Base-by-base conservation (phyloP, 106 monocot genomes). In the Amphibolis antarctica region DNA sequence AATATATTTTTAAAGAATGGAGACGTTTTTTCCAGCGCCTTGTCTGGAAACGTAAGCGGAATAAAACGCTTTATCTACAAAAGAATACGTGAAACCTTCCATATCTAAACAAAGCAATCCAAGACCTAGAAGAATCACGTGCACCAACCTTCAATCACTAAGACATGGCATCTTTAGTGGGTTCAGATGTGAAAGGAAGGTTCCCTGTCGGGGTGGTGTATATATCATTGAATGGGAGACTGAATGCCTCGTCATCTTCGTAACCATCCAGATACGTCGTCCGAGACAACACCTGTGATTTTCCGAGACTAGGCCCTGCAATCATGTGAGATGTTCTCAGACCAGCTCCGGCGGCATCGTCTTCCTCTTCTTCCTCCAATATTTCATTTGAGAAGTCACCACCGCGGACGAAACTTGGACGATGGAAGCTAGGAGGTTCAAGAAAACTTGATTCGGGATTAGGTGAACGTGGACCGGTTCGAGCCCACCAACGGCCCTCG, bases 401-500 rank as follows among this genome's bases (percentile, higher is more conserved):
- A 57, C 17, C 14, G 27, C 17, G 12, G 6, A 15, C 28, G 29
- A 57, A 57, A 17, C 28, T 57, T 28, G 1, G 57, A 28, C 43
- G 60, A 12, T 43, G 20, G 49, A 74, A 82, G 22, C 4, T 19
- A 1, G 85, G 81, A 14, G 89, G 92, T 57, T 92, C 87, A 24
- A 75, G 48, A 44, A 92, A 92, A 65, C 87, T 92, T 11, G 64
- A 68, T 42, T 68, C 63, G 0, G 21, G 58, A 1, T 42, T 66
- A 15, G 71, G 19, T 1, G 71, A 24, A 12, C 52, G 42, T 24
- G 36, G 71, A 0, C 17, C 12, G 1, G 69, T 0, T 20, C 85
- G 74, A 11, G 49, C 64, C 91, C 91, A 98, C 91, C 91, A 88
- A 11, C 64, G 65, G 66, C 63, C 63, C 29, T 53, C 50, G 22